Evolutionary conservation across 1,139 yeast species (phyloP).

Genomic region (Protomyces macrosporus): DNA sequence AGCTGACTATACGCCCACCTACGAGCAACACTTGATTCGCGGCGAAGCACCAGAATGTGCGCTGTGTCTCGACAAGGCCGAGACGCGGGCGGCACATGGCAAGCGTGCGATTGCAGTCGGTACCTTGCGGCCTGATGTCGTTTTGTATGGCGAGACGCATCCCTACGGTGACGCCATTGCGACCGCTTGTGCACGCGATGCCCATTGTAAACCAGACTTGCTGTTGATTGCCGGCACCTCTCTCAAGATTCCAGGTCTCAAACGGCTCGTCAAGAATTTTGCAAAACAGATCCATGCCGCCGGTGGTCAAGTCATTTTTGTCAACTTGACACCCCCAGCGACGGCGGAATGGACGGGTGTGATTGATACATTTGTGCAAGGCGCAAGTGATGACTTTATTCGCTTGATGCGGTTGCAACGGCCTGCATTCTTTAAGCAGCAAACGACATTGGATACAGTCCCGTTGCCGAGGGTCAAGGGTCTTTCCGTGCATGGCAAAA

Average conservation of each 20-base stretch:
- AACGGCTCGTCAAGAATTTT: slow-evolving; percentile 55
- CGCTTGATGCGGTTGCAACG: slow-evolving; percentile 31
- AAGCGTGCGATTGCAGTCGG: slow-evolving; percentile 62
- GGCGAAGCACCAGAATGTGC: slow-evolving; percentile 65
- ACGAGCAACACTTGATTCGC: slow-evolving; percentile 44
- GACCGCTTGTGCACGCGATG: slow-evolving; percentile 52
- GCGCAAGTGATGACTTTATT: slow-evolving; percentile 83
- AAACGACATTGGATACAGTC: slow-evolving; percentile 37
- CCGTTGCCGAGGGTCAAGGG: neutral
- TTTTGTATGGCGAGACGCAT: slow-evolving; percentile 73
- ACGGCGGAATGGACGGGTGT: slow-evolving; percentile 49
- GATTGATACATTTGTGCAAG: slow-evolving; percentile 66
- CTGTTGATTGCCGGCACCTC: slow-evolving; percentile 72
- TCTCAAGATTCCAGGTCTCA: slow-evolving; percentile 67
- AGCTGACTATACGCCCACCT: slow-evolving; percentile 58
- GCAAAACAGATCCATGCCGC: slow-evolving; percentile 55
- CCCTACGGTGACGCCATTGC: slow-evolving; percentile 66
- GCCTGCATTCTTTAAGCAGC: slow-evolving; percentile 57
- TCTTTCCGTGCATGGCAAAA: neutral
- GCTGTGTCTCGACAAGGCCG: slow-evolving; percentile 44
- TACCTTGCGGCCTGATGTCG: slow-evolving; percentile 64
- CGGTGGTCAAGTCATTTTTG: slow-evolving; percentile 57
- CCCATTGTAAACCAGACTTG: slow-evolving; percentile 55
- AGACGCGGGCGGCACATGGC: slow-evolving; percentile 52
- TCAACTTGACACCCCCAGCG: slow-evolving; percentile 52